Evolutionary conservation across 768 basidiomycete species (phyloP), one percentile per base, ranked within the genome.

Genomic region (Rhodotorula kratochvilovae): DNA sequence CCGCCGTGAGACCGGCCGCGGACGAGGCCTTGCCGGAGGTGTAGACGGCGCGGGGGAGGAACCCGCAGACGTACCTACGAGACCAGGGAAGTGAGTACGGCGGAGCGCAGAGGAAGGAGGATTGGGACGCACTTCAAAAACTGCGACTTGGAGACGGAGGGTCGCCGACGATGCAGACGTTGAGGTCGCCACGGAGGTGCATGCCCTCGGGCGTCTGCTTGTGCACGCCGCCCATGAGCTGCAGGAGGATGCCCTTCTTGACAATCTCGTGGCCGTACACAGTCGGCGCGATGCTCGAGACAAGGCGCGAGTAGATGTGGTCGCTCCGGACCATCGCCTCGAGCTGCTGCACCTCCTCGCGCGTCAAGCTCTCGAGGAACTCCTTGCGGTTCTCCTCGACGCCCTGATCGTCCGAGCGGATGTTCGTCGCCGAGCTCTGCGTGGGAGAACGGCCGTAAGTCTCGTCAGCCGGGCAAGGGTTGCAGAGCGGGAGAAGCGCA

Each of bases 1-100:
- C 95, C 11, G 96, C 96, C 0, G 96, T 99, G 33, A 99, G 85
- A 89, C 96, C 96, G 39, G 95, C 96, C 0, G 96, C 96, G 4
- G 95, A 94, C 3, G 96, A 98, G 2, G 95, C 96, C 81, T 99
- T 98, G n/a, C 96, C 96, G 0, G 95, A 97, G 0, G 96, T 98
- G 80, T 98, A 98, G 15, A 98, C 94, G 3, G 95, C 92, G 35
- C 96, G 92, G 67, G 95, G 96, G 3, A 97, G 85, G 86, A 99
- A 96, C 27, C 92, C 93, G 80, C 94, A 97, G 61, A 99, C 89
- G 76, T 98, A 99, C 82, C 95, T 97, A 42, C 19, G 31, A 8
- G 25, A 27, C 11, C 63, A 39, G 21, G 56, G 64, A 43, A 63
- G 66, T 50, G 62, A 68, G 66, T 55, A 21, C 57, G 53, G 35